Evolutionary conservation across 2,329 filamentous ascomycete genomes (phyloP).

Genomic region (Exophiala viscosa): DNA sequence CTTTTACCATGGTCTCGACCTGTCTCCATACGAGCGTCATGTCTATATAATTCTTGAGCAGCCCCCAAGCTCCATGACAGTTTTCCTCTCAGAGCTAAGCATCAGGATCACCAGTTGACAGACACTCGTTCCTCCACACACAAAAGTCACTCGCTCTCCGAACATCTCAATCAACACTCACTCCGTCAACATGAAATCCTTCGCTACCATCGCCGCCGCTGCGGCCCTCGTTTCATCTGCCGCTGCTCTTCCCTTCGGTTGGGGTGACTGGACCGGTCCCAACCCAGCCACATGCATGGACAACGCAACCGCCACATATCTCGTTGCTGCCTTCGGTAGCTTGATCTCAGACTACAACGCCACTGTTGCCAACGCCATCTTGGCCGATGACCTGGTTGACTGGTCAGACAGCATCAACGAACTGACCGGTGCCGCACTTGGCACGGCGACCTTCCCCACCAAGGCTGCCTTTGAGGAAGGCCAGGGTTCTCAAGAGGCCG

Average conservation of each 20-base stretch:
- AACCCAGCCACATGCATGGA: conserved; percentile 21
- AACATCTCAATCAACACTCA: background rate
- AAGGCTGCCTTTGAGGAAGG: conserved; percentile 32
- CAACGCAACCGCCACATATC: conserved; percentile 8
- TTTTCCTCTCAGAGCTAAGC: background rate
- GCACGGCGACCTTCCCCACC: conserved; percentile 31
- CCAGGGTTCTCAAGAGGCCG: conserved; percentile 29
- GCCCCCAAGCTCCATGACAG: background rate
- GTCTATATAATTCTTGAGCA: conserved; percentile 5
- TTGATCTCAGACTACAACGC: conserved; percentile 21
- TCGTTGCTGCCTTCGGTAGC: conserved; percentile 17
- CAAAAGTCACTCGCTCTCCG: conserved; percentile 3
- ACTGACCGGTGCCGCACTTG: conserved; percentile 30
- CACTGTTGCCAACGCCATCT: conserved; percentile 18
- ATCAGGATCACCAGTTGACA: background rate
- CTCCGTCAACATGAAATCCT: conserved; percentile 20
- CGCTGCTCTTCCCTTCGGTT: conserved; percentile 15
- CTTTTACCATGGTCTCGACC: no score
- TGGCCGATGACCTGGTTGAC: conserved; percentile 32
- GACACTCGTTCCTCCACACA: background rate
- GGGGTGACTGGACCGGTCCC: conserved; percentile 9
- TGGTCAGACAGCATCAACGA: conserved; percentile 36
- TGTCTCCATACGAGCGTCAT: background rate
- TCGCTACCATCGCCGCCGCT: conserved; percentile 16
- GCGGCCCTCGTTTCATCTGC: conserved; percentile 20